Percentiles rank a stretch among this genome's conserved stretches.
Conservation (phyloP, 768 basidiomycete species). For the Chalciporus sphaerocephalus region DNA sequence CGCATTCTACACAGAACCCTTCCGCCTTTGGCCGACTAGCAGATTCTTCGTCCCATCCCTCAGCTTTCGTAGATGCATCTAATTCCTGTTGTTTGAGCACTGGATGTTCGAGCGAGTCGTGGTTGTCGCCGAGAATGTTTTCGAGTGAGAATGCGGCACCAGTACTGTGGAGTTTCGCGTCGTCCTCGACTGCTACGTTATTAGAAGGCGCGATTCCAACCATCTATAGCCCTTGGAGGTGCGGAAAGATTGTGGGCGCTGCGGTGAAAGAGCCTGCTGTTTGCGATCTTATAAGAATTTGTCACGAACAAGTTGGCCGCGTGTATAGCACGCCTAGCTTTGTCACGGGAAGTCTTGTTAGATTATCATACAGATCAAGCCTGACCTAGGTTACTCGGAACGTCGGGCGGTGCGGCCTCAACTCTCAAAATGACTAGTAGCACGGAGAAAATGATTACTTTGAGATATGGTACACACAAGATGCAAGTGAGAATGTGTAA, state of each 20-base stretch:
- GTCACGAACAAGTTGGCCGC: slow-evolving; percentile 27
- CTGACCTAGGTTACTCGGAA: no score
- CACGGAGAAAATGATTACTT: slow-evolving; percentile 1
- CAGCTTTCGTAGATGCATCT: slow-evolving; percentile 34
- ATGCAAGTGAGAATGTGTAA: no score
- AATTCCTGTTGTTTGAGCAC: slow-evolving; percentile 29
- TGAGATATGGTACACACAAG: no score
- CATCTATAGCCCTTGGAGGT: slow-evolving; percentile 13
- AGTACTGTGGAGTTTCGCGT: slow-evolving; percentile 2
- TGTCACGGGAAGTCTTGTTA: no score
- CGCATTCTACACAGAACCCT: slow-evolving; percentile 80
- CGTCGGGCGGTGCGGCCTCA: no score
- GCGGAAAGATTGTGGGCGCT: slow-evolving; percentile 5
- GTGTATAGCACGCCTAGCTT: slow-evolving; percentile 20
- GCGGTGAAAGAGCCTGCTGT: slow-evolving; percentile 12
- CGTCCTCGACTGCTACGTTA: slow-evolving; percentile 11
- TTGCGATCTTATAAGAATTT: slow-evolving; percentile 2
- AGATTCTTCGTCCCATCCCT: slow-evolving; percentile 69
- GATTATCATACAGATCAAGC: no score
- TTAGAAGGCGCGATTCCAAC: slow-evolving; percentile 16
- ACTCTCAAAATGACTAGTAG: not conserved
- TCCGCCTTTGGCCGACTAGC: slow-evolving; percentile 43
- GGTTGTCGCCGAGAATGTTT: slow-evolving; percentile 63
- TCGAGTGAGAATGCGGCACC: slow-evolving; percentile 51
- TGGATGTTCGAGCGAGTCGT: slow-evolving; percentile 59